These are phyloP conservation scores for Diospyros kaki DNA, from an alignment of 148 eudicot genomes.

Conservation along the genomic window DNA sequence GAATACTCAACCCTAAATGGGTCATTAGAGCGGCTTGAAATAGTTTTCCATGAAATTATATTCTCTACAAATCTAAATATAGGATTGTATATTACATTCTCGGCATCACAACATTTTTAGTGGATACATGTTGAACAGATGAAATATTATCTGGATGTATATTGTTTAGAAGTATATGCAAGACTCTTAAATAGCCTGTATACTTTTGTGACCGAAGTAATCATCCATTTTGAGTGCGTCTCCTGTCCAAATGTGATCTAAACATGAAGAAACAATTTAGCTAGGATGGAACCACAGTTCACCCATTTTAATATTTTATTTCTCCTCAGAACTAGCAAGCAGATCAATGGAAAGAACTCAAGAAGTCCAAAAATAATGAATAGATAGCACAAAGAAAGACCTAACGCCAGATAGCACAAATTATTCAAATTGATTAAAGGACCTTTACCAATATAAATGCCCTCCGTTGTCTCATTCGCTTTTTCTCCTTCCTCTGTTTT, in stretches of 20 bases:
- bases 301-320: not conserved
- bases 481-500: conserved; percentile 80
- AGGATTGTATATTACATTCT: not conserved
- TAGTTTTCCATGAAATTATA: not conserved
- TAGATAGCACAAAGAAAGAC: not conserved
- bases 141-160: not conserved
- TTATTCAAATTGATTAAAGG: not conserved
- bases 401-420: not conserved
- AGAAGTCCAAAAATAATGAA: too few relatives aligned
- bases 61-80: not conserved
- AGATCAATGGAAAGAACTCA: not conserved
- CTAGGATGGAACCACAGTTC: not conserved
- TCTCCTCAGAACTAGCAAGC: too few relatives aligned
- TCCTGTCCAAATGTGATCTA: not conserved
- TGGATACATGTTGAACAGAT: not conserved
- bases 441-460: conserved; percentile 63
- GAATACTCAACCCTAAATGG: too few relatives aligned
- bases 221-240: too few relatives aligned
- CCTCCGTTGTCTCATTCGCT: conserved; percentile 59
- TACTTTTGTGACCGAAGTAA: too few relatives aligned
- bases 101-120: not conserved
- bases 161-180: not conserved
- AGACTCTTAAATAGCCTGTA: not conserved
- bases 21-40: not conserved
- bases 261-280: not conserved